Evolutionary conservation across 2,329 filamentous ascomycete species (phyloP), one percentile per base, ranked within the genome.

Genomic region (Sclerotiophoma versabilis): DNA sequence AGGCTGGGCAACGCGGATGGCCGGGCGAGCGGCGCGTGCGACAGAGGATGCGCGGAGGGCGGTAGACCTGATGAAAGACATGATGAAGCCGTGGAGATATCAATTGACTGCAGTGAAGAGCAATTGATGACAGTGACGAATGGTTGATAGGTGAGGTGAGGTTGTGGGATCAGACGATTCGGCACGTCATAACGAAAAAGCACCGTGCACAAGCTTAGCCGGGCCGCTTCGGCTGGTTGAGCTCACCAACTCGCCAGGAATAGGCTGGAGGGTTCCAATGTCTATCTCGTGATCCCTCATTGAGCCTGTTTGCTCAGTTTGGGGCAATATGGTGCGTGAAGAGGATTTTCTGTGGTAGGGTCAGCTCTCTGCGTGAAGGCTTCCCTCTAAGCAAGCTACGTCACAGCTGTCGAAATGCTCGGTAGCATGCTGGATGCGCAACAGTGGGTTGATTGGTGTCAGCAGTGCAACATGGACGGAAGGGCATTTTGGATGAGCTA

Each of bases 51-150:
- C 68, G 54, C 76, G 74, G 37, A 76, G 66, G 46, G 71, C 62
- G 20, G 72, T 63, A 37, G 71, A 67, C 59, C 76, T 68, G 49
- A 72, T 49, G 33, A 77, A 70, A 64, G 74, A 70, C 76, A 78
- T 78, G 49, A 45, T 72, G 69, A 66, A 74, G 71, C 68, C 74
- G 68, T 43, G 47, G 58, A 33, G 50, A 57, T 54, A 34, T 34
- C 66, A 75, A 74, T 75, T 74, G 72, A 62, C 65, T 62, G 60
- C 63, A 62, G 51, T 52, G 54, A 65, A 59, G 60, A 65, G 66
- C 66, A 71, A 74, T 73, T 72, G 68, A 68, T 59, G 65, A 44
- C 49, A 55, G 48, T 51, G 58, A 32, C 41, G 38, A 25, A 46
- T 23, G 30, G 46, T 51, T 29, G 38, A 54, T 29, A 39, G 47